A percentile compares a stretch with the other conserved stretches of the same genome.
These are phyloP conservation scores for Tetrahymena elliotti DNA, from an alignment of 73 alveolate species.

Conservation along the genomic window DNA sequence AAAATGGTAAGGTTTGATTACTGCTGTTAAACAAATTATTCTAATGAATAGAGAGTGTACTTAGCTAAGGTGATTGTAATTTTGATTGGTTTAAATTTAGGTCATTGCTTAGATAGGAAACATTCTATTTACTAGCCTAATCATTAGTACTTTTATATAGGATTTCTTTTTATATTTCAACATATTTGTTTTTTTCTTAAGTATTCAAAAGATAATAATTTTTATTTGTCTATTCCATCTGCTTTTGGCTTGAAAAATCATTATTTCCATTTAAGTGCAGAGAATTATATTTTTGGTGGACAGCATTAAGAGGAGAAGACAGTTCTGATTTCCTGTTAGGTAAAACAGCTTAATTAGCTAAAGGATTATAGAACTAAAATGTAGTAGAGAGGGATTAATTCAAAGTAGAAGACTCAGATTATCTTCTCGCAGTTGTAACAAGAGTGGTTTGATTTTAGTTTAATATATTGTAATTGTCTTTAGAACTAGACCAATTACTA, in stretches of 20 bases:
- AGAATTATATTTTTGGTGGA: not conserved
- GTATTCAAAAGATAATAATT: not conserved
- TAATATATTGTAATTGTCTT: not conserved
- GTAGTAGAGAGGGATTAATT: not conserved
- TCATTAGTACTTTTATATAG: not conserved
- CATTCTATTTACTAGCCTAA: not conserved
- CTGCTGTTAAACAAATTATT: not conserved
- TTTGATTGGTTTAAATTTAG: not conserved
- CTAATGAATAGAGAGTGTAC: not conserved
- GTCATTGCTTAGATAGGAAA: not conserved
- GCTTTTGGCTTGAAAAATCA: not conserved
- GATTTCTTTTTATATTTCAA: not conserved
- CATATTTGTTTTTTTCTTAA: not conserved
- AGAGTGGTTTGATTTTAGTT: not conserved
- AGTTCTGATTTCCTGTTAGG: not conserved
- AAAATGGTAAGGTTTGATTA: not conserved
- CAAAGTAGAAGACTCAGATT: not conserved
- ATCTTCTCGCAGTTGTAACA: not conserved
- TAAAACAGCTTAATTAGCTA: not conserved
- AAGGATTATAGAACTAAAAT: not conserved
- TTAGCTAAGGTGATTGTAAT: not conserved
- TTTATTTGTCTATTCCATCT: not conserved
- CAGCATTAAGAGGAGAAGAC: not conserved
- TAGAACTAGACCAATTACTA: not conserved
- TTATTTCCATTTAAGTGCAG: too few relatives aligned